phyloP scores from a whole-genome alignment of 1,284 basidiomycete species.

The Cutaneotrichosporon sp. region DNA sequence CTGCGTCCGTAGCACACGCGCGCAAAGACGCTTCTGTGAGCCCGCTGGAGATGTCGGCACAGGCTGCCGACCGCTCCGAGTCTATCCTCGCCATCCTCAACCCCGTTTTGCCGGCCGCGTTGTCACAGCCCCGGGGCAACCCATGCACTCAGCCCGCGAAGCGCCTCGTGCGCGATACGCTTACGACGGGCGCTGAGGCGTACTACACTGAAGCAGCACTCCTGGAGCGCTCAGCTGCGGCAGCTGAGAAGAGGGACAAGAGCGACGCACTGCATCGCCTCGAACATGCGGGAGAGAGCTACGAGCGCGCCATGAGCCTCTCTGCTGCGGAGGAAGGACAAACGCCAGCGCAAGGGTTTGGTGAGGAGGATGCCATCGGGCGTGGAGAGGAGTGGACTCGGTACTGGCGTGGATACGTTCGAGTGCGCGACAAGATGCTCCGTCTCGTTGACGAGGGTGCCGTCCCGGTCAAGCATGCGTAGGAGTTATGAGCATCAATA shows the following conservation, averaged over 20 bases:
- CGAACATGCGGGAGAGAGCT: constrained; percentile 55
- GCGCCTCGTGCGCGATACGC: constrained; percentile 40
- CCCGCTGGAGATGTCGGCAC: constrained; percentile 57
- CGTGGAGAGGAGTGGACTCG: constrained; percentile 39
- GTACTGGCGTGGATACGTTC: constrained; percentile 41
- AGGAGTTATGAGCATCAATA: too few relatives aligned
- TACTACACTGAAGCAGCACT: constrained; percentile 47
- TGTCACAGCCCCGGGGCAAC: constrained; percentile 29
- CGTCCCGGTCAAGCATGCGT: neutral
- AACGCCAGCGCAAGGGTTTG: constrained; percentile 56
- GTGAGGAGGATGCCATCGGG: constrained; percentile 29
- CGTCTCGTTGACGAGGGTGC: neutral
- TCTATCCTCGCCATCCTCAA: constrained; percentile 58
- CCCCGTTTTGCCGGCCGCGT: constrained; percentile 39
- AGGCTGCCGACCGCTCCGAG: constrained; percentile 64
- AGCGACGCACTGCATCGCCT: constrained; percentile 54
- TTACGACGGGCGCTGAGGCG: constrained; percentile 52
- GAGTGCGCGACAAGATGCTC: constrained; percentile 34
- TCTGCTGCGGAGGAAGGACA: constrained; percentile 49
- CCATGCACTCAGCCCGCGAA: constrained; percentile 23
- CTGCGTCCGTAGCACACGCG: constrained; percentile 67
- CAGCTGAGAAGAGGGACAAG: constrained; percentile 54
- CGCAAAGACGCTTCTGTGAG: constrained; percentile 48
- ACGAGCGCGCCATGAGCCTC: constrained; percentile 55
- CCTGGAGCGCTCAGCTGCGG: constrained; percentile 52